Evolutionary conservation across 495 filamentous ascomycete genomes (phyloP), one percentile per base, ranked within the genome.

Genomic region (Talaromyces adpressus): DNA sequence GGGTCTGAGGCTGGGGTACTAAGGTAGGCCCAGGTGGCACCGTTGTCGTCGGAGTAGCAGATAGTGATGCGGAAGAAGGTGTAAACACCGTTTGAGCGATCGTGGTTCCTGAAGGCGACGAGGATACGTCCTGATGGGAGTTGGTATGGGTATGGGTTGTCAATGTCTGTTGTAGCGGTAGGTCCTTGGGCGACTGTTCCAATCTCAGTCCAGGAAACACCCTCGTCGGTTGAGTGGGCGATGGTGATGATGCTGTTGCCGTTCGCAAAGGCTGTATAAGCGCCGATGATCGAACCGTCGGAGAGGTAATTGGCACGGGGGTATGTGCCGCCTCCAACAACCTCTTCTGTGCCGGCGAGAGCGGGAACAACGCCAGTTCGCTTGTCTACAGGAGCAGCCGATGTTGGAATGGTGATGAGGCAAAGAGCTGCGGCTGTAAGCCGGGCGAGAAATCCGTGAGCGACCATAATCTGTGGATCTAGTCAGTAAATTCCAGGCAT

Each of bases 61-160:
- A 84, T 69, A 0, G 79, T 82, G 63, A 85, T 84, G 58, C 82
- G 80, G 71, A 77, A 84, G 70, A 65, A 74, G 0, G 72, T 75
- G 64, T 80, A 83, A 5, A 45, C 67, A 57, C 70, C 32, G 23
- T 62, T 45, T 14, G 65, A 64, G 34, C 70, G 71, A 51, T 80
- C 75, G 68, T 84, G 82, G 70, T 84, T 82, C 12, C 82, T 73
- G 66, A 80, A 82, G 8, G 78, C 77, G 22, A 73, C 72, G 1
- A 85, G 69, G 39, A 85, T 72, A 18, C 74, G 72, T 0, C 81
- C 80, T 20, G 66, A 67, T 4, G 80, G 72, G 0, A 84, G 68
- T 60, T 82, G 78, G 4, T 82, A 72, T 1, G 77, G 71, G 62
- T 77, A 78, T 41, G 78, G 72, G 65, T 85, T 85, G 63, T 84